Evolutionary conservation across 345 rosid species (phyloP), one percentile per base, ranked within the genome.

Genomic region (Aurinia saxatilis): DNA sequence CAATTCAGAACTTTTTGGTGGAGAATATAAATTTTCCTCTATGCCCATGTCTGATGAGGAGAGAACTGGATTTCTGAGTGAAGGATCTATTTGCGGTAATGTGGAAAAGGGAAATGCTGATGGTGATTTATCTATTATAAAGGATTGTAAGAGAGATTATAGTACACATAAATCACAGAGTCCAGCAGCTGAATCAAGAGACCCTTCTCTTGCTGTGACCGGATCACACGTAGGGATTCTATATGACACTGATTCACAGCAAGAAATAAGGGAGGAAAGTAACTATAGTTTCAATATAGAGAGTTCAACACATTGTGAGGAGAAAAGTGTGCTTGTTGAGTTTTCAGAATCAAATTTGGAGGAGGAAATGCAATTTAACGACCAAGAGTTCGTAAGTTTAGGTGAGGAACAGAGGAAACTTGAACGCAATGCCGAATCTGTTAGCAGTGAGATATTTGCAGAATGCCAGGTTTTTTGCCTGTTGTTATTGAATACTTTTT

Each of bases 381-480:
- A 52, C 73, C 75, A 77, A 67, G 97, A 93, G 75, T 54, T 44
- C 68, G 63, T 48, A 40, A 73, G 70, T 61, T 82, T 93, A 50
- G 96, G 83, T 67, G 75, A 79, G 73, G 96, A 87, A 79, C 95
- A 84, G 75, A 90, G 83, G 73, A 90, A 79, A 78, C 90, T 84
- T 61, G 99, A 90, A 72, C 80, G 95, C 10, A 84, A 87, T 78
- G 97, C 96, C 0, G 99, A 93, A 80, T 90, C 96, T 63, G 92
- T 87, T 41, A 93, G 81, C 77, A 77, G 84, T 60, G 99, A 93
- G 81, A 93, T 93, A 96, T 90, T 90, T 70, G 76, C 88, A 27
- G 97, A 90, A 67, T 87, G 96, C 62, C 99, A 93, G 96, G 96
- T 86, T n/a, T n/a, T n/a, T 50, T 64, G 35, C 55, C 67, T 45